phyloP scores from a whole-genome alignment of 805 yeast species.

The Kuraishia ogatae region DNA sequence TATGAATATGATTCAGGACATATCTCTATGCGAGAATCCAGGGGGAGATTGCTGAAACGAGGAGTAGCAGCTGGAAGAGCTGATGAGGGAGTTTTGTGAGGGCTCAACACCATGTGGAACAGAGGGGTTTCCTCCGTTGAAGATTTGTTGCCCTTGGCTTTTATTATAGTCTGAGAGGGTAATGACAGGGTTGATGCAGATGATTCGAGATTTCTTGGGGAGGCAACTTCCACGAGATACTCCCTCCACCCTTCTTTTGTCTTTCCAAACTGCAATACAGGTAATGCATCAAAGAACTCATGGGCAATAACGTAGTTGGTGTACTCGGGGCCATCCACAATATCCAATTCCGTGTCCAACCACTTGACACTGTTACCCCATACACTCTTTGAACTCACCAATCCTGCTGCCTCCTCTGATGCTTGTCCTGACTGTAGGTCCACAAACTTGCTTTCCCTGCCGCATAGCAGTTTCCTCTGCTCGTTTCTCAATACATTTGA shows the following conservation, averaged over 20 bases:
- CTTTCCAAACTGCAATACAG: conserved; percentile 59
- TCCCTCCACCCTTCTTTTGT: conserved; percentile 75
- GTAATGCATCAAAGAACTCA: conserved; percentile 83
- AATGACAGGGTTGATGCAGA: not conserved
- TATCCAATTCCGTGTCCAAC: conserved; percentile 49
- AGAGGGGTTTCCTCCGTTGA: conserved; percentile 12
- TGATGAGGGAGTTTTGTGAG: conserved; percentile 55
- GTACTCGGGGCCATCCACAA: conserved; percentile 10
- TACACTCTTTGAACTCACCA: conserved; percentile 28
- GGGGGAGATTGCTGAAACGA: conserved; percentile 45
- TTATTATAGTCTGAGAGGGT: not conserved
- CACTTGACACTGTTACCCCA: conserved; percentile 50
- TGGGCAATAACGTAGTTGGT: conserved; percentile 70
- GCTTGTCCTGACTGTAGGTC: not conserved
- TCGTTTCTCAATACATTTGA: conserved; percentile 51
- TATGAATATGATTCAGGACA: conserved; percentile 66
- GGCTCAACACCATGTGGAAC: conserved; percentile 50
- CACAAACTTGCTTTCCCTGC: conserved; percentile 8
- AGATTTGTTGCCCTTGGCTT: not conserved
- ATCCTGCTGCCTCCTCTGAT: conserved; percentile 22
- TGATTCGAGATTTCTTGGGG: not conserved
- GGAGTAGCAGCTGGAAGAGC: conserved; percentile 40
- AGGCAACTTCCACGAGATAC: conserved; percentile 44
- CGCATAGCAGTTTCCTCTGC: conserved; percentile 46
- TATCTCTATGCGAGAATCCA: conserved; percentile 56